Conservation (phyloP, 306 rosid genomes). For the Citrullus colocynthis region DNA sequence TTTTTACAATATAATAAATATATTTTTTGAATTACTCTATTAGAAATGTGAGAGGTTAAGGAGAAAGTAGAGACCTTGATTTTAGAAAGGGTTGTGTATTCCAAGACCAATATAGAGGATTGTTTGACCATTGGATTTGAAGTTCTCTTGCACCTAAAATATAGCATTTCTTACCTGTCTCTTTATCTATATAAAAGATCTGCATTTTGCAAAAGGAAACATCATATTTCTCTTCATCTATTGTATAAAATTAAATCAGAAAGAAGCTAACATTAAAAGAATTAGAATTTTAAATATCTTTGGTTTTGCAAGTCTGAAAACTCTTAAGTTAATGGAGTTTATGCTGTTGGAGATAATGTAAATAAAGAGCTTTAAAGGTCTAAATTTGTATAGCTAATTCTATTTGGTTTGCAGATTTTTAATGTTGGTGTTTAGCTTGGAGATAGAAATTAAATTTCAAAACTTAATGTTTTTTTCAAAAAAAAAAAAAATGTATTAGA, state of each 20-base stretch:
- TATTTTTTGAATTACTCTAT: no score
- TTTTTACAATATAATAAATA: no score
- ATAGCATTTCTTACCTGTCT: conserved; percentile 40
- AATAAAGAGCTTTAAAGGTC: no score
- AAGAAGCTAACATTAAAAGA: not conserved
- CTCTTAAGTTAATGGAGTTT: not conserved
- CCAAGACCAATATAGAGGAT: conserved; percentile 63
- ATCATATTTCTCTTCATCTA: no score
- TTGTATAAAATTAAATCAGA: not conserved
- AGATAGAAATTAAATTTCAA: no score
- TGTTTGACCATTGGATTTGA: conserved; percentile 43
- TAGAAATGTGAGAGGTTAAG: no score
- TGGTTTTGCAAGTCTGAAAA: not conserved
- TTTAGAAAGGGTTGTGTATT: conserved; percentile 23
- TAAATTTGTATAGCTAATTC: no score
- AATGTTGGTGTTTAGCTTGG: no score
- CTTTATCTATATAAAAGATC: conserved; percentile 43
- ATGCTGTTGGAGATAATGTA: no score
- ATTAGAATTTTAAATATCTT: not conserved
- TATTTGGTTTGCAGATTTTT: no score
- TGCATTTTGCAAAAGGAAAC: conserved; percentile 12
- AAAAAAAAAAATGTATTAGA: no score
- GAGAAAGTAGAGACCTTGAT: conserved; percentile 31
- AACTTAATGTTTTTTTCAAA: no score
- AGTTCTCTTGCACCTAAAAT: conserved; percentile 54